Base-by-base conservation (phyloP, 306 rosid genomes). In the Pyrus betulifolia region DNA sequence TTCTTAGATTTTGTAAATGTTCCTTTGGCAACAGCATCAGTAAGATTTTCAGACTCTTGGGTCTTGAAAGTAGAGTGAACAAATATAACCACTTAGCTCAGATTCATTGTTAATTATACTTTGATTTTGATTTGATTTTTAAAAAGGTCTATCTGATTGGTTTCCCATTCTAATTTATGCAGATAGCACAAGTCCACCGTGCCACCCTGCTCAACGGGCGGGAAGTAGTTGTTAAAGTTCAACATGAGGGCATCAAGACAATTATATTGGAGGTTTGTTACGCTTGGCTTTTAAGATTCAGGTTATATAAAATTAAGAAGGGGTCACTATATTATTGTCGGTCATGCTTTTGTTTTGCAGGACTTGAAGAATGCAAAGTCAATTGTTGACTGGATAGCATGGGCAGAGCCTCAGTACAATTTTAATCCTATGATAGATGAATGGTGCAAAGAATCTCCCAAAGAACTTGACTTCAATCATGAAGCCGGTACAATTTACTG, bases 381-480 rank as follows among this genome's bases (percentile, higher is more conserved):
- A 74, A 84, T 96, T 76, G 87, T 86, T 75, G 99, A 96, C 85
- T 96, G 99, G 99, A 88, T 93, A 89, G 98, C 96, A 61, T 96
- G 99, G 99, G 98, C 94, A 1, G 98, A 96, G 76, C 99, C 99
- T 23, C 98, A 93, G 62, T 89, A 91, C 68, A 82, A 96, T 84
- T 93, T 96, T 45, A 96, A 89, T 83, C 99, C 99, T 55, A 91
- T 96, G 88, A 96, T 96, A 74, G 93, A 96, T 85, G 99, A 96
- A 84, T 96, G 99, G 98, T 96, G 99, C 99, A 91, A 84, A 88
- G 99, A 96, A 88, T 96, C 93, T 84, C 99, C 99, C 49, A 96
- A 93, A 82, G 99, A 96, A 77, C 94, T 96, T 60, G 96, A 96
- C 83, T 93, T 92, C 89, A 93, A 88, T 85, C 90, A 11, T 63